These are phyloP conservation scores for Penicillium freii DNA, from an alignment of 2,329 filamentous ascomycete species.

Conservation along the genomic window DNA sequence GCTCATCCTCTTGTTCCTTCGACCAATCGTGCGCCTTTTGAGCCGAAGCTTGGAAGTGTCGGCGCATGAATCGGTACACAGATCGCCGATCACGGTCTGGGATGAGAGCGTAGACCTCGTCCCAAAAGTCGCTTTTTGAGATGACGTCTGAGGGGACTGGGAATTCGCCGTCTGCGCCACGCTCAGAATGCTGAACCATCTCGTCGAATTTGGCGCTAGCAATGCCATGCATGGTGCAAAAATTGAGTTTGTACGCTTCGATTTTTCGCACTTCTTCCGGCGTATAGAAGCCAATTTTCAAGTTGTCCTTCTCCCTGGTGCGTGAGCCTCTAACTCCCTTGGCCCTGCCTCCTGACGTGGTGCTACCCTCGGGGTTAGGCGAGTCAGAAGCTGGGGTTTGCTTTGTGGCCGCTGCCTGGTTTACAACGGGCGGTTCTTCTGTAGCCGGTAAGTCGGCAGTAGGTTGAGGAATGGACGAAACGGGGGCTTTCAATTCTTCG, in stretches of 20 bases:
- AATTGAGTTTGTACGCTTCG: constrained; percentile 35
- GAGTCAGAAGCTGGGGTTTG: background rate
- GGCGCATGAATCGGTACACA: constrained; percentile 43
- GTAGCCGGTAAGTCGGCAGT: background rate
- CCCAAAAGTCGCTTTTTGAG: constrained; percentile 38
- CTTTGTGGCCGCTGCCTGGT: background rate
- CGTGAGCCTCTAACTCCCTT: constrained; percentile 7
- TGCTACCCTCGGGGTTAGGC: background rate
- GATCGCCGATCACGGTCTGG: constrained; percentile 40
- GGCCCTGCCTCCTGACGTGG: background rate
- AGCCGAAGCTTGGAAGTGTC: constrained; percentile 41
- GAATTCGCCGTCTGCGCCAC: constrained; percentile 22
- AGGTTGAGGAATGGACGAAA: background rate
- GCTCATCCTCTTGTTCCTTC: constrained; percentile 41
- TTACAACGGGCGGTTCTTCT: background rate
- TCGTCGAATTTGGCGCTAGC: constrained; percentile 27
- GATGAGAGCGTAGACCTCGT: constrained; percentile 34
- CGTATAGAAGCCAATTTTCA: constrained; percentile 32
- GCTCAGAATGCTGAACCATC: constrained; percentile 37
- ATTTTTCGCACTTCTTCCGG: constrained; percentile 31
- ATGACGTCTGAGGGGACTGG: constrained; percentile 23
- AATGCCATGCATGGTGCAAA: constrained; percentile 33
- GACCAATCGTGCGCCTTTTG: constrained; percentile 43
- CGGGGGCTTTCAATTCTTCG: background rate
- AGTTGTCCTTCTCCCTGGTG: constrained; percentile 14